A percentile compares a stretch with the other conserved stretches of the same genome.
These are phyloP conservation scores for Clonostachys chloroleuca DNA, from an alignment of 2,329 filamentous ascomycete genomes.

Conservation along the genomic window DNA sequence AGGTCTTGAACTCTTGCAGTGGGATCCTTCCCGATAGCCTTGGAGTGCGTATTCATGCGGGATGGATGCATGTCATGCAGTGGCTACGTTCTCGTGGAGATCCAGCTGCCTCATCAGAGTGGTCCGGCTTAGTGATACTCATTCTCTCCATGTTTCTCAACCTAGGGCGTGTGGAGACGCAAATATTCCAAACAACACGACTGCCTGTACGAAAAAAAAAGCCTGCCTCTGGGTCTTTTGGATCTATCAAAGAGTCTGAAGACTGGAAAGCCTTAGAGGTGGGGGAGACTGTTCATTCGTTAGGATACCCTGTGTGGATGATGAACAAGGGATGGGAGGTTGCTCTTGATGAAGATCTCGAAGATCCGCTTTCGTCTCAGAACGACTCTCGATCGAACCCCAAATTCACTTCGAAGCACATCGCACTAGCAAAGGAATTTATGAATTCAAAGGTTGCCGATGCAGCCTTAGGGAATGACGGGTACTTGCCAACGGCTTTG, in stretches of 20 bases:
- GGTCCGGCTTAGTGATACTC: slow-evolving; percentile 63
- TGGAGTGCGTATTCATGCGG: slow-evolving; percentile 58
- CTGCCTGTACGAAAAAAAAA: slow-evolving; percentile 22
- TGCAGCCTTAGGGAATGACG: slow-evolving; percentile 43
- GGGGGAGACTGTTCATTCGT: slow-evolving; percentile 40
- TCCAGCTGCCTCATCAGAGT: slow-evolving; percentile 52
- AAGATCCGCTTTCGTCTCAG: slow-evolving; percentile 20
- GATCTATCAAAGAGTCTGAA: slow-evolving; percentile 25
- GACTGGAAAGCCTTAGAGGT: slow-evolving; percentile 44
- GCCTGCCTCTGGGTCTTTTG: slow-evolving; percentile 26
- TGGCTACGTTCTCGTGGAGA: slow-evolving; percentile 56
- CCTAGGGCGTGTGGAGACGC: slow-evolving; percentile 37
- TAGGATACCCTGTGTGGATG: slow-evolving; percentile 52
- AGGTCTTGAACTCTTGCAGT: slow-evolving; percentile 56
- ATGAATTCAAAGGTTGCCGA: slow-evolving; percentile 55
- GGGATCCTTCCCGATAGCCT: slow-evolving; percentile 57
- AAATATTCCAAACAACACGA: slow-evolving; percentile 13
- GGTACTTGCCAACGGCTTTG: slow-evolving; percentile 62
- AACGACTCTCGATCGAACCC: slow-evolving; percentile 11
- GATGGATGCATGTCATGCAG: slow-evolving; percentile 70
- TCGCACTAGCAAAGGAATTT: slow-evolving; percentile 61
- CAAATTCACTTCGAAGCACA: slow-evolving; percentile 45
- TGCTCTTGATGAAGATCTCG: slow-evolving; percentile 54
- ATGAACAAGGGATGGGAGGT: slow-evolving; percentile 66
- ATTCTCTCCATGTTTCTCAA: slow-evolving; percentile 61